Evolutionary conservation across 2,329 filamentous ascomycete genomes (phyloP).

Genomic region (Cladorrhinum sp.): DNA sequence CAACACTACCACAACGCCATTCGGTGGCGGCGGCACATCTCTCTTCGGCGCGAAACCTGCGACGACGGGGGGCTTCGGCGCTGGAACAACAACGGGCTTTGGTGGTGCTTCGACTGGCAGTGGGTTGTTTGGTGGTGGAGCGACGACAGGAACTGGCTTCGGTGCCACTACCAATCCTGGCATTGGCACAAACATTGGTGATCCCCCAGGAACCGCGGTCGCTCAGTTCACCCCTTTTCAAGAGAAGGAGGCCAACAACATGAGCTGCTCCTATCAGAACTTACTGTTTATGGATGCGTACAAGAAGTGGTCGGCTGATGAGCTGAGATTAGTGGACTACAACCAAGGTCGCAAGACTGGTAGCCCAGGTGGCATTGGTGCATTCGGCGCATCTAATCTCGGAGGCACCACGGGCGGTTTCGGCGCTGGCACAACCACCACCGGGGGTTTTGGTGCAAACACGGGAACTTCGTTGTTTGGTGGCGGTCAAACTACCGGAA

Average conservation of each 20-base stretch:
- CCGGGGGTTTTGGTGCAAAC: constrained; percentile 39
- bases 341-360: constrained; percentile 80
- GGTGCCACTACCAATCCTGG: constrained; percentile 47
- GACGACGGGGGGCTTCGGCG: constrained; percentile 42
- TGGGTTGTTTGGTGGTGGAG: constrained; percentile 22
- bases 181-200: constrained; percentile 50
- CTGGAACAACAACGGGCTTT: constrained; percentile 39
- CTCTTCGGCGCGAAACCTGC: constrained; percentile 56
- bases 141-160: constrained; percentile 32
- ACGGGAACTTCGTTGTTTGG: constrained; percentile 43
- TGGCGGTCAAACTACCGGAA: constrained; percentile 16
- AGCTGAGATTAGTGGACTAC: constrained; percentile 82
- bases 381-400: constrained; percentile 63
- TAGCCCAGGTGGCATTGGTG: constrained; percentile 78
- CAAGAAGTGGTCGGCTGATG: constrained; percentile 86
- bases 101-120: constrained; percentile 39
- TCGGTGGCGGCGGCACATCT: constrained; percentile 38
- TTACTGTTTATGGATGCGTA: constrained; percentile 77
- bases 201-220: constrained; percentile 66
- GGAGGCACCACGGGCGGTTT: constrained; percentile 43
- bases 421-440: constrained; percentile 29
- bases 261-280: constrained; percentile 69
- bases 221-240: constrained; percentile 65
- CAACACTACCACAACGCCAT: constrained; percentile 35
- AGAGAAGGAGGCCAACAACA: constrained; percentile 69